These are phyloP conservation scores for Rosa multiflora DNA, from an alignment of 306 rosid species.

Conservation along the genomic window DNA sequence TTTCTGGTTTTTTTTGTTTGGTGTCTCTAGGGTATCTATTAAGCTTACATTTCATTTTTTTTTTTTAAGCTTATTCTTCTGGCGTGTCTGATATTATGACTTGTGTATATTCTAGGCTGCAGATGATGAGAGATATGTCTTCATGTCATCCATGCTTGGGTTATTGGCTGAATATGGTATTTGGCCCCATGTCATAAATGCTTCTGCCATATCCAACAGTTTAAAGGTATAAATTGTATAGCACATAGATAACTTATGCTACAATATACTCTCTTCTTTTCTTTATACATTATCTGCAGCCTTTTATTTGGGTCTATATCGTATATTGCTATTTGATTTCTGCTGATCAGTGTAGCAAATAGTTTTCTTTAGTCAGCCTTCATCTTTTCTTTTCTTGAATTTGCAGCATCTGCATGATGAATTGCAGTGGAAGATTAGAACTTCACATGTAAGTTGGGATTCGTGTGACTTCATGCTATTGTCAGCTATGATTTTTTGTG, in stretches of 20 bases:
- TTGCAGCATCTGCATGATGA: conserved; percentile 87
- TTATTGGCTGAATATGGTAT: conserved; percentile 75
- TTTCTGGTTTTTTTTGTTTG: neutral
- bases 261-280: neutral
- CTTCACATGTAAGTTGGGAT: conserved; percentile 81
- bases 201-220: conserved; percentile 69
- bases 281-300: neutral
- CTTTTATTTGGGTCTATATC: neutral
- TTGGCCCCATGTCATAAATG: conserved; percentile 82
- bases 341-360: neutral
- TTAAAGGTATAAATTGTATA: conserved; percentile 61
- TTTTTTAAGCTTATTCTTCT: neutral
- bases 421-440: conserved; percentile 91
- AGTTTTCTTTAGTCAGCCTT: neutral
- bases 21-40: neutral
- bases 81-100: conserved; percentile 25
- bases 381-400: conserved; percentile 22
- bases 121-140: conserved; percentile 84
- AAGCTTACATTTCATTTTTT: neutral
- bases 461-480: conserved; percentile 23
- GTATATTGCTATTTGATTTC: conserved; percentile 1
- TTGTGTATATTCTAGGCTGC: conserved; percentile 45
- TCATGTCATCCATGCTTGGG: conserved; percentile 87
- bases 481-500: conserved; percentile 7
- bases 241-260: neutral